phyloP scores from a whole-genome alignment of 306 rosid genomes.

The Rosa multiflora region DNA sequence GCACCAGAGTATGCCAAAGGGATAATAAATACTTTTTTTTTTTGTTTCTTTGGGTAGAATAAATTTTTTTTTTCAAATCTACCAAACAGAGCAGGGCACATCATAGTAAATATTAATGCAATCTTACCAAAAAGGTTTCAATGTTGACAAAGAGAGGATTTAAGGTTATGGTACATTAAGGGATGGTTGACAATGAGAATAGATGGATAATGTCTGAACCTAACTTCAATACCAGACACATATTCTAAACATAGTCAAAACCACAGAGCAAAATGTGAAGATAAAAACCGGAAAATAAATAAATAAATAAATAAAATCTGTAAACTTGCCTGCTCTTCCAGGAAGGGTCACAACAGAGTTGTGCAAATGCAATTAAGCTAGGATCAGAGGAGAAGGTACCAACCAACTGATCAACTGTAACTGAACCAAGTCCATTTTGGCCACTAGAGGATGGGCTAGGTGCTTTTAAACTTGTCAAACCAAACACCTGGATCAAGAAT shows the following conservation, averaged over 20 bases:
- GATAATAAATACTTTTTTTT: too few species aligned
- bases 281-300: not conserved
- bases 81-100: too few species aligned
- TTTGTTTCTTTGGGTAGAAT: too few species aligned
- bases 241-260: not conserved
- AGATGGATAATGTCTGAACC: not conserved
- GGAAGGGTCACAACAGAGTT: constrained; percentile 85
- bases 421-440: constrained; percentile 59
- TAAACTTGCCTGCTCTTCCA: constrained; percentile 68
- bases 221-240: not conserved
- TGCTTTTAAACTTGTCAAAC: constrained; percentile 65
- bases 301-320: not conserved
- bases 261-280: not conserved
- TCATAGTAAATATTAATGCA: too few species aligned
- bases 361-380: constrained; percentile 96
- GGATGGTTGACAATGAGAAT: not conserved
- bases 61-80: too few species aligned
- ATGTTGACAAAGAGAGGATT: not conserved
- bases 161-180: not conserved
- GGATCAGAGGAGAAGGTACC: constrained; percentile 97
- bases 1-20: too few species aligned
- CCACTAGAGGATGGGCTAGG: constrained; percentile 32
- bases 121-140: too few species aligned
- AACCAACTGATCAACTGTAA: constrained; percentile 86
- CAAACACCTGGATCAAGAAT: constrained; percentile 70